Evolutionary conservation across 805 yeast species (phyloP).

Genomic region (Starmera dryadoides): DNA sequence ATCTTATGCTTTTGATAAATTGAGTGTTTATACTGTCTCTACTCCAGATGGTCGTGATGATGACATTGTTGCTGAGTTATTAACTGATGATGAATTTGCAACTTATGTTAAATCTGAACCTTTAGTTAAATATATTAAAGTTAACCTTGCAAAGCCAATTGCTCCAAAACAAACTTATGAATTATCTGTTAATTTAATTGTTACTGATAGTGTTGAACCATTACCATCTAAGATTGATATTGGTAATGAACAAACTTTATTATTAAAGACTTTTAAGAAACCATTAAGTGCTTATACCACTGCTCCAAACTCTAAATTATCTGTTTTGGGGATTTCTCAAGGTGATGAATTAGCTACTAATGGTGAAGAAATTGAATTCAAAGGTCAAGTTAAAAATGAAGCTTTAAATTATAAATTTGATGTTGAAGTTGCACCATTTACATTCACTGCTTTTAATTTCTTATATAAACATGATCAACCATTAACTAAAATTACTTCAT

Average conservation of each 20-base stretch:
- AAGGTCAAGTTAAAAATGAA: conserved; percentile 31
- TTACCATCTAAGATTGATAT: conserved; percentile 57
- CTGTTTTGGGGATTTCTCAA: conserved; percentile 35
- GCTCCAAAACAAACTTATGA: conserved; percentile 50
- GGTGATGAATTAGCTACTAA: conserved; percentile 36
- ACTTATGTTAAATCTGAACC: conserved; percentile 18
- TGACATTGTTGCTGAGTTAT: conserved; percentile 8
- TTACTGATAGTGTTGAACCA: conserved; percentile 44
- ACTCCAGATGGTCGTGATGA: conserved; percentile 15
- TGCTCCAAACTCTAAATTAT: conserved; percentile 29
- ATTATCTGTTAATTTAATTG: conserved; percentile 42
- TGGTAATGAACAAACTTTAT: conserved; percentile 53
- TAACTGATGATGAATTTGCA: conserved; percentile 21
- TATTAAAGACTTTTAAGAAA: conserved; percentile 45
- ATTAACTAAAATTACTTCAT: conserved; percentile 46
- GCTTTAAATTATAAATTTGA: conserved; percentile 52
- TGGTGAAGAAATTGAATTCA: conserved; percentile 22
- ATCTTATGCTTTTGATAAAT: conserved; percentile 28
- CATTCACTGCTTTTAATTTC: conserved; percentile 42
- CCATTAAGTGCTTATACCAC: conserved; percentile 62
- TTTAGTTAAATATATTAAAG: conserved; percentile 32
- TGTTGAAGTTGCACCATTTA: conserved; percentile 35
- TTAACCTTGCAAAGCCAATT: conserved; percentile 57
- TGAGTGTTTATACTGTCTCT: conserved; percentile 40
- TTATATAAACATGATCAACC: conserved; percentile 63